phyloP scores from a whole-genome alignment of 768 basidiomycete genomes.

The Guyanaporus albipodus region DNA sequence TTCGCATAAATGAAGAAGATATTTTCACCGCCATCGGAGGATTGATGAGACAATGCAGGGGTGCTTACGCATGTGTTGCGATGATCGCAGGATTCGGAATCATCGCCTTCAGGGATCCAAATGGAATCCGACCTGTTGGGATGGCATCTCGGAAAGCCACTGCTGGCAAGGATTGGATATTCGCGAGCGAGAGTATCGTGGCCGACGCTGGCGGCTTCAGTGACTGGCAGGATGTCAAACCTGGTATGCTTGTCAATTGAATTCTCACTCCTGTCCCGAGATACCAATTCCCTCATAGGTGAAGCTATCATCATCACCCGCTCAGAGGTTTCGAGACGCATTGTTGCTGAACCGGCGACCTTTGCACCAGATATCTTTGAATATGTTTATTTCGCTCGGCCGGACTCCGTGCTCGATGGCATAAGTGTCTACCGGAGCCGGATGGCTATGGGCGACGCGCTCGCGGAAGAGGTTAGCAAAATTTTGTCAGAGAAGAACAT shows the following conservation, averaged over 20 bases:
- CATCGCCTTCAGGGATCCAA: constrained; percentile 96
- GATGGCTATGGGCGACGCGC: constrained; percentile 98
- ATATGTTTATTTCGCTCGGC: constrained; percentile 97
- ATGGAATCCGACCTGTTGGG: constrained; percentile 93
- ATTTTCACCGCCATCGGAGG: constrained; percentile 93
- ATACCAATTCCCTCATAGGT: constrained; percentile 42
- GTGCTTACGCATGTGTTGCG: constrained; percentile 96
- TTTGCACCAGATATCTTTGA: constrained; percentile 99
- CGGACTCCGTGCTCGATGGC: constrained; percentile 95
- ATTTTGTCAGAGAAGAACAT: constrained; percentile 66
- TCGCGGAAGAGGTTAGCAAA: constrained; percentile 81
- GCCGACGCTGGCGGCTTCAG: constrained; percentile 89
- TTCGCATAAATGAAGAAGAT: constrained; percentile 99
- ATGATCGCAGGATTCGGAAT: constrained; percentile 99
- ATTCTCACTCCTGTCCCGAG: background rate
- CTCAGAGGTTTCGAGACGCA: constrained; percentile 65
- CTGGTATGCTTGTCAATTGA: constrained; percentile 55
- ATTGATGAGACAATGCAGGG: constrained; percentile 83
- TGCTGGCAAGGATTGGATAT: constrained; percentile 76
- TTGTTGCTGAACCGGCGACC: constrained; percentile 61
- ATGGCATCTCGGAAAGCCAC: constrained; percentile 65
- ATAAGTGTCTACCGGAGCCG: constrained; percentile 96
- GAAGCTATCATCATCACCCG: constrained; percentile 97
- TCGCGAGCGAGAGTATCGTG: constrained; percentile 94
- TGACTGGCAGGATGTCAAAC: constrained; percentile 91